phyloP scores from a whole-genome alignment of 805 yeast species.

The Candida nonsorbophila region DNA sequence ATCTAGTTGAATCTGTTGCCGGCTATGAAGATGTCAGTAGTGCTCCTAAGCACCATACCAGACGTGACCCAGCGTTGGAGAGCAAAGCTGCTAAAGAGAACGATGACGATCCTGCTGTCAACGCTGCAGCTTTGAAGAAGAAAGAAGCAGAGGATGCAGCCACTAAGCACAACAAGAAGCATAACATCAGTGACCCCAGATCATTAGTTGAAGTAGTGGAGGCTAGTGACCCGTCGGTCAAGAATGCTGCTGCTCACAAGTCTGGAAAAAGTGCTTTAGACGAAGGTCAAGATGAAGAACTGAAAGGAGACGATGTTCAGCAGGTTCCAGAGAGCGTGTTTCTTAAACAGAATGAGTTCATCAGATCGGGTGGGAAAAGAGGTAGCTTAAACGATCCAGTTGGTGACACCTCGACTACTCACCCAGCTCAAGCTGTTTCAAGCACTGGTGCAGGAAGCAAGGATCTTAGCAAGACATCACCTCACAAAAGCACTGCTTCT shows the following conservation, averaged over 20 bases:
- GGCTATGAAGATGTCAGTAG: conserved; percentile 6
- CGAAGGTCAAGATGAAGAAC: neutral
- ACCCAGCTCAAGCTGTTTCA: neutral
- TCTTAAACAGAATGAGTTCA: no score
- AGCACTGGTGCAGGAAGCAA: neutral
- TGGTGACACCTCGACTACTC: neutral
- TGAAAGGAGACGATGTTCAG: neutral
- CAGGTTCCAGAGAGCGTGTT: neutral
- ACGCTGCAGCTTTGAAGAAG: conserved; percentile 5
- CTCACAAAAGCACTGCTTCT: conserved; percentile 2
- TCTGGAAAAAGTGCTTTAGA: conserved; percentile 1
- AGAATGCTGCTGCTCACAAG: conserved; percentile 11
- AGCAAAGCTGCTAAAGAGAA: conserved; percentile 1
- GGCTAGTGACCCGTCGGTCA: conserved; percentile 9
- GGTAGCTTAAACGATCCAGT: conserved; percentile 1
- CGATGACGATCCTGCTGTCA: conserved; percentile 2
- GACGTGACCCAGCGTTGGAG: conserved; percentile 1
- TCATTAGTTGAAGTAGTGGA: conserved; percentile 25
- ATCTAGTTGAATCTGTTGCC: conserved; percentile 6
- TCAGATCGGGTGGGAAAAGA: no score
- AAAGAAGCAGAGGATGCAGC: conserved; percentile 17
- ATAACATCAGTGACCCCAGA: conserved; percentile 16
- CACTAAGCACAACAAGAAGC: conserved; percentile 22
- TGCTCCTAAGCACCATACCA: conserved; percentile 7
- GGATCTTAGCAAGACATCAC: neutral